Percentiles rank a stretch among this genome's conserved stretches.
Conservation (phyloP, 148 eudicot genomes). For the Arbutus unedo region DNA sequence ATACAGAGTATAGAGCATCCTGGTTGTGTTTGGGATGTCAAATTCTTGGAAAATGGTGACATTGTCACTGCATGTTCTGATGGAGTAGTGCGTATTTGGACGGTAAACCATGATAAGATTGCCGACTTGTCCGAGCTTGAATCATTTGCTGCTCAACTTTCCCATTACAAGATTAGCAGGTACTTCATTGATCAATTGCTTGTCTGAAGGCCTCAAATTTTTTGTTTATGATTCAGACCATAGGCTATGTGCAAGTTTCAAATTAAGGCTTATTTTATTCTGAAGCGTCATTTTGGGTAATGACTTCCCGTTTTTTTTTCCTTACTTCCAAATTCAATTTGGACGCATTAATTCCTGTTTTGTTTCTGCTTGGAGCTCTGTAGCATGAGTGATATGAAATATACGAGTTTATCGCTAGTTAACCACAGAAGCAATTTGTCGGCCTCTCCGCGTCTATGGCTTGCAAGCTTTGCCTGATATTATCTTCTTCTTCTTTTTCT, state of each 20-base stretch:
- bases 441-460: conserved; percentile 5
- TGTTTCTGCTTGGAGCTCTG: background rate
- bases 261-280: background rate
- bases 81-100: conserved; percentile 91
- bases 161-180: conserved; percentile 86
- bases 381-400: background rate
- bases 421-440: background rate
- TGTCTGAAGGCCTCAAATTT: background rate
- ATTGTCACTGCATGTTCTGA: conserved; percentile 94
- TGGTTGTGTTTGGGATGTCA: conserved; percentile 98
- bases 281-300: background rate
- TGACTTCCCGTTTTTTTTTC: background rate
- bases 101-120: conserved; percentile 52
- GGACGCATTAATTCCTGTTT: background rate
- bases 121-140: conserved; percentile 65
- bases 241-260: background rate
- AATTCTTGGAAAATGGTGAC: conserved; percentile 91
- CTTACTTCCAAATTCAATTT: background rate
- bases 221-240: background rate
- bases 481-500: conserved; percentile 16
- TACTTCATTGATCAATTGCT: conserved; percentile 19
- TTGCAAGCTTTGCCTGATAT: conserved; percentile 3
- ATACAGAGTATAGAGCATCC: conserved; percentile 96
- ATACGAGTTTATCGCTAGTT: background rate
- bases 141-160: conserved; percentile 56